Evolutionary conservation across 2,329 filamentous ascomycete genomes (phyloP).

Genomic region (Trichoderma sp.): DNA sequence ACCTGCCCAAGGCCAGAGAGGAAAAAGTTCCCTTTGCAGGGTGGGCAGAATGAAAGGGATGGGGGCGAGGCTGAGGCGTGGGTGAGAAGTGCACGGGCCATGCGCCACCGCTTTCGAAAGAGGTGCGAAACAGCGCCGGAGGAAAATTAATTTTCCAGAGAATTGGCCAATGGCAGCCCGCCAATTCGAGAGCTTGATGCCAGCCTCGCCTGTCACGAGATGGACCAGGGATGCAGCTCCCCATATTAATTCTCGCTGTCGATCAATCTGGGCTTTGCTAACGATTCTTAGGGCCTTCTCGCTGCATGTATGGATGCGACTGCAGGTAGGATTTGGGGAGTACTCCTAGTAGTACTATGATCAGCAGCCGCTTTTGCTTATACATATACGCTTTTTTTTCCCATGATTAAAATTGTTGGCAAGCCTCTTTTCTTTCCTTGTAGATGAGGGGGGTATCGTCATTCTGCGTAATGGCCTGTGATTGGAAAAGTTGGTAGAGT

Average conservation of each 20-base stretch:
- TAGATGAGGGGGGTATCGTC: not conserved
- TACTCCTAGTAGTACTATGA: not conserved
- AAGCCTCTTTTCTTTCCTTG: not conserved
- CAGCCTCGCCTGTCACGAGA: slow-evolving; percentile 12
- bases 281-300: not conserved
- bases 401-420: not conserved
- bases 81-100: slow-evolving; percentile 1
- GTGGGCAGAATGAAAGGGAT: not conserved
- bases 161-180: not conserved
- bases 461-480: not conserved
- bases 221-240: slow-evolving; percentile 10
- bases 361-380: not conserved
- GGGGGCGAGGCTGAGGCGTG: slow-evolving; percentile 20
- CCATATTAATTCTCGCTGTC: slow-evolving; percentile 4
- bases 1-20: not conserved
- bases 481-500: not conserved
- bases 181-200: not conserved
- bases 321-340: not conserved
- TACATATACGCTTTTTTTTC: not conserved
- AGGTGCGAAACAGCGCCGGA: not conserved
- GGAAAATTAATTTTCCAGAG: not conserved
- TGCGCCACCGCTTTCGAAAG: not conserved
- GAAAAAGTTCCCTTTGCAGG: not conserved
- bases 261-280: slow-evolving; percentile 13
- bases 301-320: not conserved